These are phyloP conservation scores for Oryza nivara DNA, from an alignment of 176 grass and related monocot species.

Conservation along the genomic window DNA sequence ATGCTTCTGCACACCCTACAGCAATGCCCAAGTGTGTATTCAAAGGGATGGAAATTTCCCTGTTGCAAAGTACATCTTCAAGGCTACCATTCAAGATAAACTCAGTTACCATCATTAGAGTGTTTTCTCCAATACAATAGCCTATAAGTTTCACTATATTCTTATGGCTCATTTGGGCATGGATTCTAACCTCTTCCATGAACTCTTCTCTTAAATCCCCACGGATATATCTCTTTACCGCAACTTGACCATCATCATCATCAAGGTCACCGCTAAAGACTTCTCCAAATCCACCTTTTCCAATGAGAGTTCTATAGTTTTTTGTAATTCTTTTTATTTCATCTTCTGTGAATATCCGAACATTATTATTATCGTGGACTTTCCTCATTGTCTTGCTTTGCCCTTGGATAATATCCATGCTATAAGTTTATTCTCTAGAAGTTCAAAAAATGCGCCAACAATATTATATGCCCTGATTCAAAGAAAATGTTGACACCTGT, in stretches of 20 bases:
- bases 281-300: conserved; percentile 33
- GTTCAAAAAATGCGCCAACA: too few relatives aligned
- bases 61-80: conserved; percentile 9
- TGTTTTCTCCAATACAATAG: background rate
- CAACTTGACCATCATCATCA: conserved; percentile 10
- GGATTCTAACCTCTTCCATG: background rate
- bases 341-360: background rate
- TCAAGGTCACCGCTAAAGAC: conserved; percentile 7
- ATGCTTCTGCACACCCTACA: too few relatives aligned
- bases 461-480: too few relatives aligned
- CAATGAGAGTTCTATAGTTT: conserved; percentile 32
- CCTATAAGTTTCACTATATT: too few relatives aligned
- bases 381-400: too few relatives aligned
- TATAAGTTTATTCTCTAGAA: too few relatives aligned
- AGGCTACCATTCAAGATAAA: conserved; percentile 40
- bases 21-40: too few relatives aligned
- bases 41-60: too few relatives aligned
- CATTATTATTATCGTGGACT: too few relatives aligned
- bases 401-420: too few relatives aligned
- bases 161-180: conserved; percentile 22
- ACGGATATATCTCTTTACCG: conserved; percentile 28
- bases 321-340: conserved; percentile 23
- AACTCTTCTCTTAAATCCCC: background rate
- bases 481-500: too few relatives aligned
- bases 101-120: conserved; percentile 3